Evolutionary conservation across 139 green algal genomes (phyloP), one percentile per base, ranked within the genome.

Genomic region (Picochlorum costavermella): DNA sequence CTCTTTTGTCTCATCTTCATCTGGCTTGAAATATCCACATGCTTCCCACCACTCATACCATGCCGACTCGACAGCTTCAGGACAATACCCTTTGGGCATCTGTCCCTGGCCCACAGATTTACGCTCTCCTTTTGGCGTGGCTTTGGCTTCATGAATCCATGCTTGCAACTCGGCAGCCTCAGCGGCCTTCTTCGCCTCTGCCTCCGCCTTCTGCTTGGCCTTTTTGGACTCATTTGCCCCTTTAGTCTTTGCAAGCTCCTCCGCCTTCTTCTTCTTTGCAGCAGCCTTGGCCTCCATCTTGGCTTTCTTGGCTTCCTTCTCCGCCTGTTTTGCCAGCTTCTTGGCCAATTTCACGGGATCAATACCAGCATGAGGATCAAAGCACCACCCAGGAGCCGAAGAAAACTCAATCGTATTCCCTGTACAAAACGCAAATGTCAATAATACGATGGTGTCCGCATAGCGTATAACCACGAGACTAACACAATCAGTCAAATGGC

Each of bases 21-120:
- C 80, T 16, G 92, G 76, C 75, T 89, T 92, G 82, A 98, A 98
- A 79, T 85, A 97, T 61, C 89, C 90, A 14, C 65, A 74, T 61
- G 78, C 17, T 76, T 95, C 84, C 92, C 94, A 99, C 91, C 88
- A 86, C 16, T 76, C 68, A 59, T 84, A 81, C 82, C 83, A 90
- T 20, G 69, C 75, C 5, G 76, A 70, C 68, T 90, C 84, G 50
- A 95, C 86, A 20, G 82, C 75, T 28, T 65, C 64, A 1, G 92
- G 92, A 60, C 88, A 75, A 76, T 96, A 98, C 10, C 74, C 76
- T 80, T 93, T 93, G 60, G 74, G 80, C 88, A 96, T 95, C 30
- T 77, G 64, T 1, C 36, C 49, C n/a, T 53, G 46, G 1, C 57
- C 56, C 20, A 89, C 46, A 48, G 84, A 58, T 74, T 99, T 99